phyloP scores from a whole-genome alignment of 129 eudicot genomes.

The Deinandra increscens region DNA sequence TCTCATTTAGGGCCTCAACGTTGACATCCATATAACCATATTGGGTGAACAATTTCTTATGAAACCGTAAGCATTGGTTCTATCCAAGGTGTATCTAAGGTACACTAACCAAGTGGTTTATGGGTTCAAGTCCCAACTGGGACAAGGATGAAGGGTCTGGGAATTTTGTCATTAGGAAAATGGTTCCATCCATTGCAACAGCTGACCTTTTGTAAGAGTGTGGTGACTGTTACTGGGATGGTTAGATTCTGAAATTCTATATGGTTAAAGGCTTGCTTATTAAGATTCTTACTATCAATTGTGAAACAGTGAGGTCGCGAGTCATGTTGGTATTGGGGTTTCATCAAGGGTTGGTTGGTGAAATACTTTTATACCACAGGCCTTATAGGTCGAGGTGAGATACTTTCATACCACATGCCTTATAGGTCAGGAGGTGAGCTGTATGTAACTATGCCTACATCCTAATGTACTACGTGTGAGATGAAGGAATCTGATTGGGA shows the following conservation, averaged over 20 bases:
- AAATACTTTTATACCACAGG: not conserved
- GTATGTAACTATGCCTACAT: not conserved
- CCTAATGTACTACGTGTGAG: not conserved
- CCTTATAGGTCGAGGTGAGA: constrained; percentile 6
- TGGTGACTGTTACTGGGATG: not conserved
- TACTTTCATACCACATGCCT: not conserved
- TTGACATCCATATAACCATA: constrained; percentile 1
- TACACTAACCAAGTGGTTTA: not conserved
- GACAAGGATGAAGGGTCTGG: not conserved
- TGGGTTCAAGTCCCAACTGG: not conserved
- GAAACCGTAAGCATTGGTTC: not conserved
- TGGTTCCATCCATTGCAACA: not conserved
- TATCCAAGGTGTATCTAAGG: not conserved
- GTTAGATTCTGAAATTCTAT: constrained; percentile 14
- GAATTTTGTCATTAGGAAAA: not conserved
- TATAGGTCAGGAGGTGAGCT: constrained; percentile 5
- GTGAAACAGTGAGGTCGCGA: not conserved
- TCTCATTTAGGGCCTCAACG: constrained; percentile 7
- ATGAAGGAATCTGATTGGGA: constrained; percentile 1
- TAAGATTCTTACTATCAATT: not conserved
- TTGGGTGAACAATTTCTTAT: not conserved
- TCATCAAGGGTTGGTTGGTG: constrained; percentile 18
- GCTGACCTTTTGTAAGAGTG: constrained; percentile 9
- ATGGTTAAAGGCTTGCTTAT: not conserved
- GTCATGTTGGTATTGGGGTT: constrained; percentile 19